Base-by-base conservation (phyloP, 2,329 filamentous ascomycete genomes). In the Aphanoascus verrucosus region DNA sequence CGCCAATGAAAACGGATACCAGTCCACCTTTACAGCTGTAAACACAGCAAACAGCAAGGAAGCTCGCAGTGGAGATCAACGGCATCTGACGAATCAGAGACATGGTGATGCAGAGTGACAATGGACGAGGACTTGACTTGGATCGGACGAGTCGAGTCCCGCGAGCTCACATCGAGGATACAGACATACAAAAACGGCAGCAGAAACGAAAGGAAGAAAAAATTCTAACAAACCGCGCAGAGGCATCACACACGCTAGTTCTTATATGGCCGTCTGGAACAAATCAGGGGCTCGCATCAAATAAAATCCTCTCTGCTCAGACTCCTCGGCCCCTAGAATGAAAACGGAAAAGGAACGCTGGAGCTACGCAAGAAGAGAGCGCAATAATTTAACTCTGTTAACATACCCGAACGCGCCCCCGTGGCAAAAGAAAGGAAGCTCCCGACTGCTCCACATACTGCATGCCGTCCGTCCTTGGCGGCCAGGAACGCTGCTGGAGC, bases 11-110 rank as follows among this genome's bases (percentile, higher is more conserved):
- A n/a, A n/a, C n/a, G n/a, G n/a, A n/a, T n/a, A n/a, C n/a, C n/a
- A n/a, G n/a, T n/a, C n/a, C n/a, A n/a, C 40, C 50, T 19, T 7
- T 4, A 6, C 6, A 23, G n/a, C n/a, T 46, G 50, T 42, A 52
- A 52, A 52, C 50, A 45, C 19, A 17, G 17, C 50, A 52, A 52
- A 52, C 49, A 45, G 42, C 23, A 42, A 8, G 38, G 37, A n/a
- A 42, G n/a, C 4, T 14, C 19, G 28, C 14, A 8, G 38, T 41
- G 38, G n/a, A 5, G 49, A 52, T 52, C 49, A 38, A 19, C 49
- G 28, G 40, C 14, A 12, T 14, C 17, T 20, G 41, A 52, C 49
- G 49, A 52, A 45, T 52, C 49, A 52, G 15, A 37, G 11, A 17
- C 23, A 34, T 19, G 37, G n/a, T 12, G 38, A 28, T 31, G 42